Base-by-base conservation (phyloP, 1,284 basidiomycete species). In the Garcileccinum viscosum region DNA sequence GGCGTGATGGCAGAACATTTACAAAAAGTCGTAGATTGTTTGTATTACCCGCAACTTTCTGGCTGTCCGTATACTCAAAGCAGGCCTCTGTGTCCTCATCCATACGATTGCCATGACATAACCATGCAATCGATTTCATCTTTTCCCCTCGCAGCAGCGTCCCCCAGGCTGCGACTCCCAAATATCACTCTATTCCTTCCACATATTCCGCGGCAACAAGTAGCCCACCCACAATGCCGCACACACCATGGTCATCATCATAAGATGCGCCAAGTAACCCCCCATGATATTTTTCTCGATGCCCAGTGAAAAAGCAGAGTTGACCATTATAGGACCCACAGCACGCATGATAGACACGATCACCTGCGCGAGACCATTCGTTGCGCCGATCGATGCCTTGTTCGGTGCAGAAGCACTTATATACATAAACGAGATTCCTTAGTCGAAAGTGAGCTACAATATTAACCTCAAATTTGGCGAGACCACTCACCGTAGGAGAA, bases 301-400 rank as follows among this genome's bases (percentile, higher is more conserved):
- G 2, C 84, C 83, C 30, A 85, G 67, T 3, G 77, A 78, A 71
- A 76, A 80, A 0, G 78, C 74, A 9, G 87, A 85, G 5, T 83
- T 87, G 1, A 82, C 80, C 2, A 76, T 66, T 1, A 83, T 84
- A 9, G 90, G 90, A 1, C 89, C 89, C 47, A 90, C 72, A 62
- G 89, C 87, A 38, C 90, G 85, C 72, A 72, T 73, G 32, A 76
- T 2, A 47, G 80, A 78, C 5, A 79, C 75, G n/a, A 71, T 24
- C 59, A 70, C 83, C 70, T 88, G 86, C 0, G 85, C 84, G 17
- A 88, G 75, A 15, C 90, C 90, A 74, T 91, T 91, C 19, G 89
- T 88, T 15, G 88, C 84, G 4, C 90, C 90, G 19, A 92, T 80
- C 15, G 84, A 84, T 1, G 76, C 77, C 70, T 75, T 80, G 72